These are phyloP conservation scores for Uncinocarpus reesii DNA, from an alignment of 2,329 filamentous ascomycete species.

Conservation along the genomic window DNA sequence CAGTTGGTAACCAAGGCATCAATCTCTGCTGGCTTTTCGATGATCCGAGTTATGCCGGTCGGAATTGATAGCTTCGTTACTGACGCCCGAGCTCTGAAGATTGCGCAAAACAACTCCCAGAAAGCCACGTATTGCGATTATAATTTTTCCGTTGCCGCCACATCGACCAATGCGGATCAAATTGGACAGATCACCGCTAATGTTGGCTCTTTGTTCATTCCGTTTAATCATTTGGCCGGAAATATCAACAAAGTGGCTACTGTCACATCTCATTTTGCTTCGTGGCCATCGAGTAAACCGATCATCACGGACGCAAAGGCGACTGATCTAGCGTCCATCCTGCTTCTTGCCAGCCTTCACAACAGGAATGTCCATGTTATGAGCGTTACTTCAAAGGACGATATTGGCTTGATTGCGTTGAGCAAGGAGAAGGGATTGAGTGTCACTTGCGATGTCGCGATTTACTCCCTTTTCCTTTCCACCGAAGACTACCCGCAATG, in stretches of 20 bases:
- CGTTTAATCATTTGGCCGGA: conserved; percentile 68
- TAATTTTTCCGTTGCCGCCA: conserved; percentile 68
- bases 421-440: conserved; percentile 73
- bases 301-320: conserved; percentile 73
- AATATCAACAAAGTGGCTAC: conserved; percentile 77
- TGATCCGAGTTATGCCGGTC: conserved; percentile 69
- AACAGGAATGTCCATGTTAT: conserved; percentile 69
- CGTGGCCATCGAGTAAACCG: conserved; percentile 67
- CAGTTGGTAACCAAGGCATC: conserved; percentile 62
- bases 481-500: conserved; percentile 60
- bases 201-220: conserved; percentile 71
- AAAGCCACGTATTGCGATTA: conserved; percentile 62
- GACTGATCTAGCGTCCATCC: conserved; percentile 68
- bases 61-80: conserved; percentile 63
- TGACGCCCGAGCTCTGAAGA: conserved; percentile 58
- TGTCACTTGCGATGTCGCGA: conserved; percentile 72
- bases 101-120: conserved; percentile 61
- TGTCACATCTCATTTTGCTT: conserved; percentile 66
- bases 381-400: conserved; percentile 69
- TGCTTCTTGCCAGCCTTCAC: conserved; percentile 67
- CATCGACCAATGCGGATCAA: conserved; percentile 62
- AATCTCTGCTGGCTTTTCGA: conserved; percentile 64
- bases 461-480: conserved; percentile 67
- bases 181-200: conserved; percentile 62
- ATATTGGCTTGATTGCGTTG: conserved; percentile 64